Conservation (phyloP, 1,284 basidiomycete genomes). For the Boletus semigastroideus region DNA sequence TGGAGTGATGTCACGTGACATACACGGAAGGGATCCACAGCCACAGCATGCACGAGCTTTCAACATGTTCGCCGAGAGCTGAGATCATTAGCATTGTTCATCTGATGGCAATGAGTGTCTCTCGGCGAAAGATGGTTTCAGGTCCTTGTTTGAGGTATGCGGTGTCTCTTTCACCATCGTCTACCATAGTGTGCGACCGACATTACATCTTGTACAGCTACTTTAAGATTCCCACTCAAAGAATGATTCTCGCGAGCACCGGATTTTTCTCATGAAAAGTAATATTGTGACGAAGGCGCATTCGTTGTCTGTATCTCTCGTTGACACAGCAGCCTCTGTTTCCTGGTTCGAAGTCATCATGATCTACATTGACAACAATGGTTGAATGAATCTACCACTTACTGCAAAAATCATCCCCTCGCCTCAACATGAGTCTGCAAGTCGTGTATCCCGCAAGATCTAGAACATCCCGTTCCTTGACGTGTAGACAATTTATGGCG, state of each 20-base stretch:
- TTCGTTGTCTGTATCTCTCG: conserved; percentile 48
- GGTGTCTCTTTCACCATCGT: conserved; percentile 49
- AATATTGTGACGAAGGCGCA: conserved; percentile 38
- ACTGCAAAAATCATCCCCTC: conserved; percentile 56
- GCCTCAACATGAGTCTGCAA: conserved; percentile 50
- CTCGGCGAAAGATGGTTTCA: conserved; percentile 35
- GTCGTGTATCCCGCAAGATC: conserved; percentile 47
- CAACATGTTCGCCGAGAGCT: conserved; percentile 12
- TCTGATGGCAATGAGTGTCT: conserved; percentile 6
- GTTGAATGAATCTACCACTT: conserved; percentile 27
- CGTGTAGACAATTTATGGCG: conserved; percentile 58
- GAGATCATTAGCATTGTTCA: conserved; percentile 11
- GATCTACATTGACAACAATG: not conserved
- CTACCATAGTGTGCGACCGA: conserved; percentile 73
- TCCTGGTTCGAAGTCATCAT: conserved; percentile 31
- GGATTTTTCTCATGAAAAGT: conserved; percentile 14
- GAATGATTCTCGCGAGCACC: conserved; percentile 21
- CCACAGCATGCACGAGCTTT: not conserved
- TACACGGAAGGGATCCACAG: not conserved
- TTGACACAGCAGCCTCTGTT: conserved; percentile 53
- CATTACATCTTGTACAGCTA: conserved; percentile 30
- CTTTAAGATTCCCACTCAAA: conserved; percentile 9
- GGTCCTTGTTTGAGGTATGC: conserved; percentile 75
- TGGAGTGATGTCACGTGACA: conserved; percentile 24
- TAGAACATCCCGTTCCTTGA: conserved; percentile 55